Evolutionary conservation across 164 flowering plant species (phyloP).

Genomic region (Annona cherimola): DNA sequence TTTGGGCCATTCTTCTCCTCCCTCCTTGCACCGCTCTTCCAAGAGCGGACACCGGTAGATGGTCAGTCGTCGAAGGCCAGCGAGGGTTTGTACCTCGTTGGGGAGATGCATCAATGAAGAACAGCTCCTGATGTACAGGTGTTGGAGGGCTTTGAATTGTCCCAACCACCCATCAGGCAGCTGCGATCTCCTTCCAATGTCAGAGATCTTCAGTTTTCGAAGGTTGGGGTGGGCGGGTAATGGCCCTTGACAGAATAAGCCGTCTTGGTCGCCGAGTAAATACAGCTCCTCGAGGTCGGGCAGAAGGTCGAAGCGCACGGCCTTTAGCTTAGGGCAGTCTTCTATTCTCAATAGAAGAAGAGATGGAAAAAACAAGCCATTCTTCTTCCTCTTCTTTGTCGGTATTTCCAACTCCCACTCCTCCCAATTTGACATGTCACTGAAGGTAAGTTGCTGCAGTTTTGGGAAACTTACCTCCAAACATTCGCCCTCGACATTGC

Average conservation of each 20-base stretch:
- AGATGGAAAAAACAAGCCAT: background rate
- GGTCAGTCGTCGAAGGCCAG: background rate
- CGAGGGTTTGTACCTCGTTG: background rate
- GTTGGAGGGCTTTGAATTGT: background rate
- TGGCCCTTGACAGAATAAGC: background rate
- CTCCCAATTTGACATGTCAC: background rate
- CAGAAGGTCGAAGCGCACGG: background rate
- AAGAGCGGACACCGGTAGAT: background rate
- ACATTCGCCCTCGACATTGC: background rate
- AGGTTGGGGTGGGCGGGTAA: background rate
- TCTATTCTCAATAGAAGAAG: background rate
- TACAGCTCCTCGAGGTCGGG: background rate
- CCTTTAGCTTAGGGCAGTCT: background rate
- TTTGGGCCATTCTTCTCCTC: background rate
- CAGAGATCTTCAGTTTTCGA: background rate
- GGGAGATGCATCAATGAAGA: background rate
- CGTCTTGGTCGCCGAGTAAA: background rate
- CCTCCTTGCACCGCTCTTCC: background rate
- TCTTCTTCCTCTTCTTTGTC: background rate
- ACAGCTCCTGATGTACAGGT: background rate
- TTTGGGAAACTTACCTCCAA: background rate
- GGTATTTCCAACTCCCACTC: background rate
- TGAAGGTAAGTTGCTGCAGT: background rate
- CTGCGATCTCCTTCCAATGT: background rate
- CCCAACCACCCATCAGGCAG: background rate